Evolutionary conservation across 1,139 yeast species (phyloP).

Genomic region (Blastobotrys raffinosifermentans): DNA sequence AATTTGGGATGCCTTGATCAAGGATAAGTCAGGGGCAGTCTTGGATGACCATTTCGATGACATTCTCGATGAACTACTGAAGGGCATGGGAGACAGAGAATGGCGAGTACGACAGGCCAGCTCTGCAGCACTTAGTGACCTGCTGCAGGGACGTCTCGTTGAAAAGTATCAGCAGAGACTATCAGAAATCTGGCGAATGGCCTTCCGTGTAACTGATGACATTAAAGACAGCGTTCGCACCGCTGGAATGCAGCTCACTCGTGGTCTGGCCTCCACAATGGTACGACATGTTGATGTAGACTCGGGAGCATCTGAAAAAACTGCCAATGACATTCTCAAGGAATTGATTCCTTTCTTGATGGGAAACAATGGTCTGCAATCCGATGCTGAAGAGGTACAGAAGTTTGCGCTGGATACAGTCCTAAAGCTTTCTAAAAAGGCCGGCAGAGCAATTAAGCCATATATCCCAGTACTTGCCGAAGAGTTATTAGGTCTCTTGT

Average conservation of each 20-base stretch:
- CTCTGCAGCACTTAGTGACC: slow-evolving; percentile 63
- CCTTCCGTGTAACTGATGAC: slow-evolving; percentile 88
- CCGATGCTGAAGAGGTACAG: slow-evolving; percentile 82
- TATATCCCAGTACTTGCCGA: slow-evolving; percentile 66
- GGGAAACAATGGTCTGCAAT: slow-evolving; percentile 71
- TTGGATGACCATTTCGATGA: slow-evolving; percentile 48
- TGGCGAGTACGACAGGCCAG: slow-evolving; percentile 96
- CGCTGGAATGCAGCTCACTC: slow-evolving; percentile 68
- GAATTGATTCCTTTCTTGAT: slow-evolving; percentile 71
- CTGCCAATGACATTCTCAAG: slow-evolving; percentile 48
- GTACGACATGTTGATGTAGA: slow-evolving; percentile 48
- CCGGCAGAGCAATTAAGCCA: slow-evolving; percentile 55
- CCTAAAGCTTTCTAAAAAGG: slow-evolving; percentile 58
- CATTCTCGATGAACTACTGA: slow-evolving; percentile 60
- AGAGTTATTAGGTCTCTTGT: slow-evolving; percentile 65
- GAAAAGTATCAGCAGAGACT: slow-evolving; percentile 48
- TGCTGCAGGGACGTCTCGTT: slow-evolving; percentile 56
- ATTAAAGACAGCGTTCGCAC: slow-evolving; percentile 88
- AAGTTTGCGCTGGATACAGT: slow-evolving; percentile 70
- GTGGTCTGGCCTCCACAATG: slow-evolving; percentile 58
- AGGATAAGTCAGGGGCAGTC: slow-evolving; percentile 49
- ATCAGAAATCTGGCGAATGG: slow-evolving; percentile 78
- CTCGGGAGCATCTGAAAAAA: slow-evolving; percentile 36
- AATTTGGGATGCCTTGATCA: slow-evolving; percentile 74
- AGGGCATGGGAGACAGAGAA: slow-evolving; percentile 73